phyloP scores from a whole-genome alignment of 1,284 basidiomycete genomes.

The Xerocomus nothofagi region DNA sequence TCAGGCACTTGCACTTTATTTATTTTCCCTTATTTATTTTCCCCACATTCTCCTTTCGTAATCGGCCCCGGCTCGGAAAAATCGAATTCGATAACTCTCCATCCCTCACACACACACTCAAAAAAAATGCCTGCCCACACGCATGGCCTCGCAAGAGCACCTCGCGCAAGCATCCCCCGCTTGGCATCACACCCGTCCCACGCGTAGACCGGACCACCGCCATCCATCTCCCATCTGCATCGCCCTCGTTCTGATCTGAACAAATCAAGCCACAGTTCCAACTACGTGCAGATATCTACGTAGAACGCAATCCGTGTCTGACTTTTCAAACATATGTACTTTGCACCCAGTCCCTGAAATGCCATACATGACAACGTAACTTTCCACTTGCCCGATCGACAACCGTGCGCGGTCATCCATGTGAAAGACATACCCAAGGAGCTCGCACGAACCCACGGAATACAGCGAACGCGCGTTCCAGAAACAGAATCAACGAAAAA shows the following conservation, averaged over 20 bases:
- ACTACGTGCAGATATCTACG: not conserved
- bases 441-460: not conserved
- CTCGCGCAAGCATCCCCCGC: not conserved
- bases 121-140: not conserved
- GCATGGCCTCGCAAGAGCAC: not conserved
- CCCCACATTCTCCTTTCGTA: slow-evolving; percentile 25
- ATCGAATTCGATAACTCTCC: slow-evolving; percentile 18
- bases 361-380: not conserved
- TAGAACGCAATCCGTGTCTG: too few species aligned
- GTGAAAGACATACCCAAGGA: not conserved
- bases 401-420: not conserved
- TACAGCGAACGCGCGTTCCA: not conserved
- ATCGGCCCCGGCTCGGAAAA: slow-evolving; percentile 20
- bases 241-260: too few species aligned
- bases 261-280: too few species aligned
- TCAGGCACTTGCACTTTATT: slow-evolving; percentile 16
- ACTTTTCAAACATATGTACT: too few species aligned
- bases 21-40: slow-evolving; percentile 26
- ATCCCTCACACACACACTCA: too few species aligned
- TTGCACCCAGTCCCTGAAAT: not conserved
- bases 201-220: not conserved
- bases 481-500: not conserved
- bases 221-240: too few species aligned
- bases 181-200: not conserved
- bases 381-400: not conserved